Percentiles rank a stretch among this genome's conserved stretches.
These are phyloP conservation scores for Dryas integrifolia DNA, from an alignment of 331 rosid species.

Conservation along the genomic window DNA sequence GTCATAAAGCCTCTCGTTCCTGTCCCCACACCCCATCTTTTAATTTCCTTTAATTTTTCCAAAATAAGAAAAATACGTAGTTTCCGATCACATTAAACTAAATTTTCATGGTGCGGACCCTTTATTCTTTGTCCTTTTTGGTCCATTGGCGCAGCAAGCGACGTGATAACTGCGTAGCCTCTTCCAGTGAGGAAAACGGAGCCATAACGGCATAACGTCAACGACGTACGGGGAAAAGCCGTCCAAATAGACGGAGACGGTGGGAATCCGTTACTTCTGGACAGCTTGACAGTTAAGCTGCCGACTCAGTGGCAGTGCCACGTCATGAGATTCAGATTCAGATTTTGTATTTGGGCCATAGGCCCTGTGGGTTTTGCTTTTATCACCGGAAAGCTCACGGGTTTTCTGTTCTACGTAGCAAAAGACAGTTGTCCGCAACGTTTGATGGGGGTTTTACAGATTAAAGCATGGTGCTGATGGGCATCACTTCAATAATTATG, in stretches of 20 bases:
- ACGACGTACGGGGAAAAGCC: background rate
- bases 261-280: background rate
- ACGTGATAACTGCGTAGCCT: slow-evolving; percentile 15
- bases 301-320: slow-evolving; percentile 11
- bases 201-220: slow-evolving; percentile 1
- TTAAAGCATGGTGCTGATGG: no score
- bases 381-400: slow-evolving; percentile 1
- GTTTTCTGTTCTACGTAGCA: background rate
- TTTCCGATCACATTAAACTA: background rate
- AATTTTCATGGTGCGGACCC: background rate
- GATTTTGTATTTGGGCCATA: background rate
- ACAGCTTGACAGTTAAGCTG: slow-evolving; percentile 20
- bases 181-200: background rate
- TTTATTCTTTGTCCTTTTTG: slow-evolving; percentile 1
- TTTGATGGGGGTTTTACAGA: no score
- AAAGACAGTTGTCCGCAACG: background rate
- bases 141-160: background rate
- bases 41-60: background rate
- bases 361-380: background rate
- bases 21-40: background rate
- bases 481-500: no score
- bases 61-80: background rate
- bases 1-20: background rate
- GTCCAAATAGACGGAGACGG: slow-evolving; percentile 1
- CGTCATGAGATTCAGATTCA: slow-evolving; percentile 8